Evolutionary conservation across 106 monocot species (phyloP).

Genomic region (Narthecium ossifragum): DNA sequence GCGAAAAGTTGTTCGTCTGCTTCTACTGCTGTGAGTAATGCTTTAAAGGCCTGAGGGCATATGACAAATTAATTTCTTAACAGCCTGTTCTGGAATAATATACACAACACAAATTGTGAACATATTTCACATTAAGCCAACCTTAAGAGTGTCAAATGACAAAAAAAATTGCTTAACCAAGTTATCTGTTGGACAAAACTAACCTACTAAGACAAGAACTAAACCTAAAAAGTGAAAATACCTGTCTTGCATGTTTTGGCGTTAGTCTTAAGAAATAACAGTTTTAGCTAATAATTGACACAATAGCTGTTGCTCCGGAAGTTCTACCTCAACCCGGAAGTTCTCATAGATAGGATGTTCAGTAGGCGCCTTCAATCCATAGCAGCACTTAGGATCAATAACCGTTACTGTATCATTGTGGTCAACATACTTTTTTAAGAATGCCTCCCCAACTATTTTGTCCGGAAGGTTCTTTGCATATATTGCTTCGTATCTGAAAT

Average conservation of each 20-base stretch:
- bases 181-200: too few species aligned
- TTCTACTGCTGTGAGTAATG: slow-evolving; percentile 67
- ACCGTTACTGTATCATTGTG: slow-evolving; percentile 75
- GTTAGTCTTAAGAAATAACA: too few species aligned
- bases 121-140: too few species aligned
- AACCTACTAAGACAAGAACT: background rate
- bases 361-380: slow-evolving; percentile 78
- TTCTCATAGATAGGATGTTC: slow-evolving; percentile 97
- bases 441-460: slow-evolving; percentile 58
- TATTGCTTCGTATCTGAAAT: slow-evolving; percentile 72
- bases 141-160: too few species aligned
- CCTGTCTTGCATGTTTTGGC: too few species aligned
- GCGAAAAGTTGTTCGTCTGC: slow-evolving; percentile 82
- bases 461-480: slow-evolving; percentile 81
- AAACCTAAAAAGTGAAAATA: too few species aligned
- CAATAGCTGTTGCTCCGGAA: too few species aligned
- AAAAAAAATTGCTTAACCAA: too few species aligned
- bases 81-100: too few species aligned
- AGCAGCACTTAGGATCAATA: slow-evolving; percentile 58
- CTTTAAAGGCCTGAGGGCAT: slow-evolving; percentile 84
- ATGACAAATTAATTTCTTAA: too few species aligned
- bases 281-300: too few species aligned
- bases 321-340: slow-evolving; percentile 96
- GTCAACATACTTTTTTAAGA: slow-evolving; percentile 54
- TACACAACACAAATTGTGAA: too few species aligned